Conservation (phyloP, 495 filamentous ascomycete genomes). For the Podospora conica region DNA sequence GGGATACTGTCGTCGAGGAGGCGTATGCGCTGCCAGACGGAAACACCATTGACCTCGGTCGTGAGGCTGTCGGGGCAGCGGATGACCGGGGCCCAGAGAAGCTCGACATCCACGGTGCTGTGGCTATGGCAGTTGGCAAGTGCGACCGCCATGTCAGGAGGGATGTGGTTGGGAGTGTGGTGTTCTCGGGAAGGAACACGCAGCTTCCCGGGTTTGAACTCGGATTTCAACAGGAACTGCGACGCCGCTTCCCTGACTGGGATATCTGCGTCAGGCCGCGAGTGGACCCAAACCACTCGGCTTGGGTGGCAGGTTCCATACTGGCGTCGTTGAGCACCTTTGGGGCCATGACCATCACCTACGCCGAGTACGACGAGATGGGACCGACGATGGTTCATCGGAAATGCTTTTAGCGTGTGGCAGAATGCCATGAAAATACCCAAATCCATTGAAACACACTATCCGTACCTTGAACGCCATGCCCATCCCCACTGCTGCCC, state of each 20-base stretch:
- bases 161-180: not conserved
- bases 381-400: conserved; percentile 7
- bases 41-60: conserved; percentile 99
- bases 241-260: not conserved
- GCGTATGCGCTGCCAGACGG: conserved; percentile 99
- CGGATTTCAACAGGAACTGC: not conserved
- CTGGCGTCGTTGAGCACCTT: conserved; percentile 7
- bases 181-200: conserved; percentile 1
- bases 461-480: too few relatives aligned
- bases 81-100: conserved; percentile 98
- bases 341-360: not conserved
- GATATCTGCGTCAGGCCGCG: not conserved
- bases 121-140: conserved; percentile 71
- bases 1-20: conserved; percentile 57
- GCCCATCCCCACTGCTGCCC: too few relatives aligned
- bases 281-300: not conserved
- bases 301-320: conserved; percentile 6
- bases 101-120: conserved; percentile 87
- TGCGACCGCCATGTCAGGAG: conserved; percentile 57
- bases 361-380: not conserved
- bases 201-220: not conserved
- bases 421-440: too few relatives aligned
- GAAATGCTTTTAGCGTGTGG: conserved; percentile 7
- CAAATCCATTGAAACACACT: too few relatives aligned
- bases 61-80: conserved; percentile 97